Base-by-base conservation (phyloP, 345 rosid genomes). In the Psidium guajava region DNA sequence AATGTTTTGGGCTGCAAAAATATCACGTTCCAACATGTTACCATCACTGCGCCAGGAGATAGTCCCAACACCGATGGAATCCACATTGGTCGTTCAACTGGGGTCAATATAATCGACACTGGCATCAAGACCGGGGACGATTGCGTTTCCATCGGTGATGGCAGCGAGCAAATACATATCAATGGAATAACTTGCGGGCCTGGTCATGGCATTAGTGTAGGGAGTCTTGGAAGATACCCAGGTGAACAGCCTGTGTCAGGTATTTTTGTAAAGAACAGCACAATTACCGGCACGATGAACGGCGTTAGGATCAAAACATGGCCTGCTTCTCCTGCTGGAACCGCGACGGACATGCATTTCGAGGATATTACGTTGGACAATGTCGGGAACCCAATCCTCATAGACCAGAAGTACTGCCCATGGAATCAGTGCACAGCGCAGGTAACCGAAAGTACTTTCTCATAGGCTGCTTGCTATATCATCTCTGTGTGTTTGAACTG, bases 51-150 rank as follows among this genome's bases (percentile, higher is more conserved):
- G 8, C 93, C 92, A 0, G 92, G 54, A 2, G 85, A 89, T 0
- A 93, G 98, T 73, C 86, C 82, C 51, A 94, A 94, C 92, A 93
- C 95, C 1, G 96, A 93, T 32, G 96, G 98, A 47, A 94, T 94
- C 84, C 97, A 94, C 85, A 86, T 93, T 11, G 98, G 94, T 7
- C 82, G 90, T 81, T 89, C 94, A 13, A 44, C 10, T 1, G 88
- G 88, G 14, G 77, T 93, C 44, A 84, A 74, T n/a, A 88, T 94
- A 28, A 54, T 69, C 1, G 86, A 92, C 82, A 18, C 93, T 3
- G 36, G 11, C 27, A 91, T 95, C 83, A 40, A 82, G 83, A 95
- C 98, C 0, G 98, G 95, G 8, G 96, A 94, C 32, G 98, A 94
- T 52, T 93, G 96, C 47, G 75, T 93, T 85, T 92, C 98, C 2